Evolutionary conservation across 495 filamentous ascomycete species (phyloP), one percentile per base, ranked within the genome.

Genomic region (Penicillium lagena): DNA sequence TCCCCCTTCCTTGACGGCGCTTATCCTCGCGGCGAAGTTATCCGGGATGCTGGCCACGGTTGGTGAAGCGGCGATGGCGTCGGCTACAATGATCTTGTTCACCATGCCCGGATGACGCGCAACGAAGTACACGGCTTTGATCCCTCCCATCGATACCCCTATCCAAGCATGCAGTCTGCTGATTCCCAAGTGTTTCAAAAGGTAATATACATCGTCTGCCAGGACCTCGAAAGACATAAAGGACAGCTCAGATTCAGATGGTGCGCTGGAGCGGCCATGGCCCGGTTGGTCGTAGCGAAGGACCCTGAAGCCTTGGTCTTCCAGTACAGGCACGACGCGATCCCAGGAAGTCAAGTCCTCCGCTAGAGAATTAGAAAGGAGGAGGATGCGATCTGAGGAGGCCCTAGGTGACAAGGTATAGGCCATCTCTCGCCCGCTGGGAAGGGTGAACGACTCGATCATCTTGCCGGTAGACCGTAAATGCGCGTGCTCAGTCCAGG

Each of bases 261-360:
- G 63, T 11, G 39, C 48, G 1, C 39, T 44, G 6, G 60, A 66
- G 22, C 11, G 37, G 12, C 63, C 63, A 31, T 68, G 64, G 42
- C 60, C 61, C 4, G 64, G 63, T 1, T 51, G 54, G 40, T 66
- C 59, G 46, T 63, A 68, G 31, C 54, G 56, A 14, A 68, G 48
- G 2, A 61, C 54, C 12, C 46, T 46, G 12, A 56, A 59, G 15
- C 55, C 60, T 27, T 37, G 41, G 2, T 42, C 42, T 39, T 54
- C 50, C 30, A 64, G 42, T 32, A 37, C 37, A 9, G 42, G 32
- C 14, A 64, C 58, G 9, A 62, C 40, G 46, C 40, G 40, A 36
- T 63, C 58, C 60, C 60, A 64, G 14, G 54, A 36, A 12, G 32
- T 27, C 17, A 49, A 37, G 9, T 52, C 37, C 11, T 58, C 42